Conservation (phyloP, 2,329 filamentous ascomycete genomes). For the Alternaria gansuensis region DNA sequence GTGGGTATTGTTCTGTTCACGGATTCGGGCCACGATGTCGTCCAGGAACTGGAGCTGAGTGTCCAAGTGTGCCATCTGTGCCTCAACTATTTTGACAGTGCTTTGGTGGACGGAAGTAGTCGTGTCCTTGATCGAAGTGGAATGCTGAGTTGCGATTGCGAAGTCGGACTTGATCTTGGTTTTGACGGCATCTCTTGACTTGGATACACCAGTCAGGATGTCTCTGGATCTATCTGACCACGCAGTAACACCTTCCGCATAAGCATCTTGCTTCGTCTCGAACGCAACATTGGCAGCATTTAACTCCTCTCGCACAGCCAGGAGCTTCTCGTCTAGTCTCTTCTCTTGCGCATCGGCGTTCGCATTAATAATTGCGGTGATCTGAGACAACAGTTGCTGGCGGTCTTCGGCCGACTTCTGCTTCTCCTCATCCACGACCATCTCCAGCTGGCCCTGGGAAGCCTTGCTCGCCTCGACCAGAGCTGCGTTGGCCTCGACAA, state of each 20-base stretch:
- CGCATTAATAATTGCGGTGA: constrained; percentile 76
- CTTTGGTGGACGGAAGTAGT: constrained; percentile 90
- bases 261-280: constrained; percentile 70
- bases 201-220: constrained; percentile 74
- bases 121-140: constrained; percentile 81
- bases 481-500: constrained; percentile 73
- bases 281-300: constrained; percentile 70
- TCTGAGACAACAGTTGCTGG: constrained; percentile 76
- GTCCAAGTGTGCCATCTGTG: constrained; percentile 86
- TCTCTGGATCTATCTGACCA: constrained; percentile 76
- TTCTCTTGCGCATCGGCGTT: constrained; percentile 78
- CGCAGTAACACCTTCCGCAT: constrained; percentile 74
- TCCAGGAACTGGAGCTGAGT: constrained; percentile 90
- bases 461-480: constrained; percentile 73
- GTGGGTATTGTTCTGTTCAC: constrained; percentile 80
- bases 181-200: constrained; percentile 80
- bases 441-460: constrained; percentile 72
- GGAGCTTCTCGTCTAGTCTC: constrained; percentile 71
- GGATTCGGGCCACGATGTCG: constrained; percentile 85
- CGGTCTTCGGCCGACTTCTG: constrained; percentile 76
- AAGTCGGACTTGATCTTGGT: constrained; percentile 86
- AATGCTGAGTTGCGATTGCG: constrained; percentile 79
- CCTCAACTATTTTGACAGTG: constrained; percentile 87
- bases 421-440: constrained; percentile 79
- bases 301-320: constrained; percentile 71